Evolutionary conservation across 768 basidiomycete genomes (phyloP).

Genomic region (Tremella fuciformis): DNA sequence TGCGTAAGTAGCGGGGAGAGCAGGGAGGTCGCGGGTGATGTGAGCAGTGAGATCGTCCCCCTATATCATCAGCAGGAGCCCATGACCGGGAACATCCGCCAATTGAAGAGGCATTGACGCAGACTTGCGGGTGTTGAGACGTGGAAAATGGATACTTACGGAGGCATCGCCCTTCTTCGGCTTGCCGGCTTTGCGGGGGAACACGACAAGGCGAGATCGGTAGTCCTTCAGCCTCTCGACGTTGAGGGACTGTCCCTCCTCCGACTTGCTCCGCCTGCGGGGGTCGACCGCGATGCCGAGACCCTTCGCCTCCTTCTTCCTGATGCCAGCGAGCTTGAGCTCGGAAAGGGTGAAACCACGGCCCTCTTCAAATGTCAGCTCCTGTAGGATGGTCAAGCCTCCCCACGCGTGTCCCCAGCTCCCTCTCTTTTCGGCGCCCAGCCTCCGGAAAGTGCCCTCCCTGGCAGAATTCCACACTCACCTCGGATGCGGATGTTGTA

Average conservation of each 20-base stretch:
- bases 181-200: conserved; percentile 93
- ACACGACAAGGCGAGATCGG: conserved; percentile 88
- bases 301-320: conserved; percentile 85
- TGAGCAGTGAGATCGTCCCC: conserved; percentile 76
- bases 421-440: neutral
- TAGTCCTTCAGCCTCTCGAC: conserved; percentile 90
- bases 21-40: conserved; percentile 61
- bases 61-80: conserved; percentile 53
- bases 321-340: conserved; percentile 92
- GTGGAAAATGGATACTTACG: conserved; percentile 60
- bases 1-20: conserved; percentile 64
- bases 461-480: conserved; percentile 19
- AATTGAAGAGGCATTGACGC: neutral
- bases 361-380: conserved; percentile 55
- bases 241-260: conserved; percentile 94
- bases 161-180: conserved; percentile 92
- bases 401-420: neutral
- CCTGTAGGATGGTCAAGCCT: neutral
- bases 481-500: conserved; percentile 98
- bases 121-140: too few species aligned
- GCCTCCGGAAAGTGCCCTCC: too few species aligned
- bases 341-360: conserved; percentile 93
- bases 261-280: conserved; percentile 90
- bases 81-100: neutral
- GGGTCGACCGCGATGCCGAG: conserved; percentile 96